These are phyloP conservation scores for Afroboletus lepidellus DNA, from an alignment of 1,284 basidiomycete genomes.

Conservation along the genomic window DNA sequence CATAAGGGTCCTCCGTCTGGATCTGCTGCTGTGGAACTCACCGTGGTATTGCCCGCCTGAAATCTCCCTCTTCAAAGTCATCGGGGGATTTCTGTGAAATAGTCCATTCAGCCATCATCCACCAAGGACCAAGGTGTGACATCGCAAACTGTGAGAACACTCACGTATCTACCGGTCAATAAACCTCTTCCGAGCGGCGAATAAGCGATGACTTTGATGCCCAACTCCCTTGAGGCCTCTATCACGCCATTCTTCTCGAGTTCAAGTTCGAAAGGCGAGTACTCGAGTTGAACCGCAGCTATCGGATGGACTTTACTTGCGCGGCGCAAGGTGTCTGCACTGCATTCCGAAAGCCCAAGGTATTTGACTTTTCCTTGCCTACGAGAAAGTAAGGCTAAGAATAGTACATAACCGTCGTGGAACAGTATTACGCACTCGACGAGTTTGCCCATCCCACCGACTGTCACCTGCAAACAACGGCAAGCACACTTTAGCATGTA, in stretches of 20 bases:
- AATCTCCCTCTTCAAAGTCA: constrained; percentile 43
- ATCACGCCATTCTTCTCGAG: constrained; percentile 12
- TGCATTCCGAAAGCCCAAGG: constrained; percentile 47
- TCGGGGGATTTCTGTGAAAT: constrained; percentile 33
- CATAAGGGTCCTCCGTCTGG: neutral
- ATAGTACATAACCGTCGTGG: no score
- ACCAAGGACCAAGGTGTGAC: neutral
- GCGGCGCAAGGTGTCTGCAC: constrained; percentile 43
- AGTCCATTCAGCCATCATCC: neutral
- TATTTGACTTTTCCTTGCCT: constrained; percentile 43
- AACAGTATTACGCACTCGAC: constrained; percentile 27
- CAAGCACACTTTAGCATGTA: neutral
- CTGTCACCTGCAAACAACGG: constrained; percentile 24
- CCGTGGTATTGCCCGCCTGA: constrained; percentile 27
- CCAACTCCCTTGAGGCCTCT: constrained; percentile 23
- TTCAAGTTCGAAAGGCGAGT: constrained; percentile 42
- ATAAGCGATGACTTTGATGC: constrained; percentile 40
- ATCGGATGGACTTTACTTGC: constrained; percentile 42
- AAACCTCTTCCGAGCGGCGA: constrained; percentile 45
- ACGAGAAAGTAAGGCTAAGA: neutral
- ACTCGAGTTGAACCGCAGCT: constrained; percentile 46
- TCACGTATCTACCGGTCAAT: constrained; percentile 40
- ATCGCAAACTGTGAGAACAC: neutral
- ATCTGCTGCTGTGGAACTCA: neutral
- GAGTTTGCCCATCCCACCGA: constrained; percentile 35